Evolutionary conservation across 176 grass and related monocot species (phyloP).

Genomic region (Lolium multiflorum): DNA sequence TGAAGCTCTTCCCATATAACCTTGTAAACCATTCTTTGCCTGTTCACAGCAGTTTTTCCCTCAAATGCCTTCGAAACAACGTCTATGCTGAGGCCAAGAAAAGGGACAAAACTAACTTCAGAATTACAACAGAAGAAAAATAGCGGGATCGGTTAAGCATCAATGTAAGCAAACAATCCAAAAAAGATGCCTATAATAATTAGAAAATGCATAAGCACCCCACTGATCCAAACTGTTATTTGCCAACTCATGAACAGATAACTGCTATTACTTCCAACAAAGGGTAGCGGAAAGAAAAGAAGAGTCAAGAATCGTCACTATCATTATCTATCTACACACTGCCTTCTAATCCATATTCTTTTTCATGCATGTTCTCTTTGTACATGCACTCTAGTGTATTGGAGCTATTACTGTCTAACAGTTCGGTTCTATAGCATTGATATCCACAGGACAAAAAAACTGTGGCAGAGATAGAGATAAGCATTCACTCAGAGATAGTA

Average conservation of each 20-base stretch:
- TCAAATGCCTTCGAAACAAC: constrained; percentile 90
- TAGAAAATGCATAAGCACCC: background rate
- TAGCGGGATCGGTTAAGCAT: background rate
- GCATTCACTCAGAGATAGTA: background rate
- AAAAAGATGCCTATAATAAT: background rate
- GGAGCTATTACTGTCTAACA: background rate
- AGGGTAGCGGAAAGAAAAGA: background rate
- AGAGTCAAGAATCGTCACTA: background rate
- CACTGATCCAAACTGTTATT: background rate
- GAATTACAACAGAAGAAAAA: background rate
- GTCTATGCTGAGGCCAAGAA: constrained; percentile 62
- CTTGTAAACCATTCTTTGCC: constrained; percentile 99
- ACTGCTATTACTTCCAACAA: background rate
- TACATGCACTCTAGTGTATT: background rate
- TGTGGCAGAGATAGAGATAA: background rate
- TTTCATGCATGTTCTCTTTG: no score
- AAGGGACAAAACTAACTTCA: constrained; percentile 28
- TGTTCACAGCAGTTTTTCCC: constrained; percentile 80
- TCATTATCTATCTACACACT: background rate
- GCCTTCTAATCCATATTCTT: no score
- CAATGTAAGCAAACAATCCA: background rate
- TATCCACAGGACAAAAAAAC: background rate
- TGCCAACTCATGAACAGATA: background rate
- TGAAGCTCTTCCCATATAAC: constrained; percentile 98
- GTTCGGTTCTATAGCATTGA: background rate